These are phyloP conservation scores for Pseudogymnoascus verrucosus DNA, from an alignment of 2,329 filamentous ascomycete species.

Conservation along the genomic window DNA sequence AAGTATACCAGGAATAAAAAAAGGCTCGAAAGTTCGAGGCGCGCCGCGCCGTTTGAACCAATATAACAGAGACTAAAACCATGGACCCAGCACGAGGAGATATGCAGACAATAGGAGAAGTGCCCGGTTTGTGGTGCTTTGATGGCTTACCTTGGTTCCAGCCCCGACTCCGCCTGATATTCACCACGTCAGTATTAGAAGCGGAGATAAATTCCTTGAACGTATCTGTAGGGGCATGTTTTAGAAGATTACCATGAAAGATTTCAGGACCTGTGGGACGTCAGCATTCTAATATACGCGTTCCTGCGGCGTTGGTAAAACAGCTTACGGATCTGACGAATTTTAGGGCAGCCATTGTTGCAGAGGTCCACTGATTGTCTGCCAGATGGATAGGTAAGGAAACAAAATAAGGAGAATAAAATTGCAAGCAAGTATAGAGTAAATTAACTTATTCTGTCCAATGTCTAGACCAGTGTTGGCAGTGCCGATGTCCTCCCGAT, in stretches of 20 bases:
- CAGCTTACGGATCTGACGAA: constrained; percentile 57
- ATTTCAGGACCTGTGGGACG: constrained; percentile 62
- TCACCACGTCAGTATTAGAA: not conserved
- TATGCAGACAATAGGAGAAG: not conserved
- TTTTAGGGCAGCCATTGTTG: constrained; percentile 45
- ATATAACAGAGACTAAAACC: not conserved
- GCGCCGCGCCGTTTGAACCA: not conserved
- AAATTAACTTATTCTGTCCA: not conserved
- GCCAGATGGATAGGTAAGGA: not conserved
- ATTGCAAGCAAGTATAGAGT: not conserved
- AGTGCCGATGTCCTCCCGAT: not conserved
- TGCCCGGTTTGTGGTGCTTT: not conserved
- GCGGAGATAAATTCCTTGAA: not conserved
- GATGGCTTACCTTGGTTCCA: constrained; percentile 69
- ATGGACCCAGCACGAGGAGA: not conserved
- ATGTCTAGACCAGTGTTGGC: not conserved
- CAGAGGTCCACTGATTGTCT: not conserved
- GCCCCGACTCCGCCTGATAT: constrained; percentile 55
- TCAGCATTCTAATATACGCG: constrained; percentile 13
- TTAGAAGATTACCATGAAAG: constrained; percentile 54
- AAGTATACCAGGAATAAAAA: constrained; percentile 2
- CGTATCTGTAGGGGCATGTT: not conserved
- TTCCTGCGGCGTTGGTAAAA: not conserved
- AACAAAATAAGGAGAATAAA: not conserved
- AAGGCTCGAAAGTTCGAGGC: not conserved